Percentiles rank a stretch among this genome's conserved stretches.
phyloP scores from a whole-genome alignment of 768 basidiomycete species.

The Cantharellus cinnabarinus region DNA sequence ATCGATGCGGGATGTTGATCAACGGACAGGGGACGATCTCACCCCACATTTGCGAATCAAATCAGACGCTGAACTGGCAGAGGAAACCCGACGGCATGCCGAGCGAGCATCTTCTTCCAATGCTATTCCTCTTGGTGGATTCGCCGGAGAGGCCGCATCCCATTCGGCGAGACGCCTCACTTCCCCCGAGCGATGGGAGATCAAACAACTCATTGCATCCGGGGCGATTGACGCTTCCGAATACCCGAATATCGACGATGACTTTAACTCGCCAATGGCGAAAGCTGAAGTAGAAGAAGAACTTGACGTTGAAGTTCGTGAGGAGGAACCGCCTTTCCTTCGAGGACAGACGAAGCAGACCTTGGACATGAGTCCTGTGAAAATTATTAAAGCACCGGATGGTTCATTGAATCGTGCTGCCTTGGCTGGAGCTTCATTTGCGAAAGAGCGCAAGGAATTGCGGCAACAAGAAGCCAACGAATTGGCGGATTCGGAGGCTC shows the following conservation, averaged over 20 bases:
- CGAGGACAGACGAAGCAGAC: conserved; percentile 92
- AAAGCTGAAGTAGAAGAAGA: conserved; percentile 88
- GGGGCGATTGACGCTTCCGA: conserved; percentile 83
- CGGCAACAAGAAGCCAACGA: conserved; percentile 91
- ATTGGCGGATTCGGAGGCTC: conserved; percentile 77
- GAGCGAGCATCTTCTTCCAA: conserved; percentile 59
- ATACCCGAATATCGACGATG: conserved; percentile 83
- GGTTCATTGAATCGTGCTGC: conserved; percentile 93
- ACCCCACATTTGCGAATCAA: conserved; percentile 89
- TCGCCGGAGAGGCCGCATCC: conserved; percentile 23
- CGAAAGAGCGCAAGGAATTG: conserved; percentile 87
- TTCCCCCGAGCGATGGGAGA: conserved; percentile 97
- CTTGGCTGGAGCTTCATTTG: conserved; percentile 76
- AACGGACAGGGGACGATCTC: conserved; percentile 70
- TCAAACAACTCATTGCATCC: conserved; percentile 94
- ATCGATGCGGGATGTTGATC: conserved; percentile 98
- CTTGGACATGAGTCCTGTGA: conserved; percentile 88
- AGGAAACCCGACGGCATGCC: conserved; percentile 49
- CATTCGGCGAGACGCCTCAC: conserved; percentile 78
- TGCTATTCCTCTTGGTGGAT: conserved; percentile 53
- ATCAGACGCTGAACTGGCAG: conserved; percentile 73
- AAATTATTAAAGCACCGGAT: conserved; percentile 96
- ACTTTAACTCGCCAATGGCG: conserved; percentile 51
- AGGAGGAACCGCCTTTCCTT: conserved; percentile 91
- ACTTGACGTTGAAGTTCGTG: conserved; percentile 87